A percentile compares a stretch with the other conserved stretches of the same genome.
phyloP scores from a whole-genome alignment of 1,284 basidiomycete species.

The Boletus holoroseus region DNA sequence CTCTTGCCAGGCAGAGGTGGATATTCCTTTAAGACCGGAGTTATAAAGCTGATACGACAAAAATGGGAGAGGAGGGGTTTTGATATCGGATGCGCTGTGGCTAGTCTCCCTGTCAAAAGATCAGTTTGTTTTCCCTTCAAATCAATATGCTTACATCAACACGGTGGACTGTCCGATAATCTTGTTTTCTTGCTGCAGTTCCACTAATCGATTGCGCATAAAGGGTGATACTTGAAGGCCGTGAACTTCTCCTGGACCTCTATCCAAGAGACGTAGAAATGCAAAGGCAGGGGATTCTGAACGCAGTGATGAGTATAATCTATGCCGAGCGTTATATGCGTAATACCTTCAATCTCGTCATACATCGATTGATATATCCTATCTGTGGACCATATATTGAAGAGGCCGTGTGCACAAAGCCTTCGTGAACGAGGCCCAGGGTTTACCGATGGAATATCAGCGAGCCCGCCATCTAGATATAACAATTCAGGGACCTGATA shows the following conservation, averaged over 20 bases:
- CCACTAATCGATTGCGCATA: conserved; percentile 49
- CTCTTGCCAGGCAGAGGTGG: conserved; percentile 55
- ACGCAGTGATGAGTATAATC: conserved; percentile 5
- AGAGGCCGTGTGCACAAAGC: conserved; percentile 62
- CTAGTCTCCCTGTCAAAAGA: conserved; percentile 23
- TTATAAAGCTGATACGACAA: conserved; percentile 38
- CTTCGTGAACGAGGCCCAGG: conserved; percentile 54
- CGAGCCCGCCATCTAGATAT: conserved; percentile 74
- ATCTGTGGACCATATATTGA: conserved; percentile 90
- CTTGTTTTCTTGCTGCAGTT: conserved; percentile 43
- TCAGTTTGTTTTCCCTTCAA: conserved; percentile 14
- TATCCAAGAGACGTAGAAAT: conserved; percentile 68
- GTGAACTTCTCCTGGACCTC: conserved; percentile 61
- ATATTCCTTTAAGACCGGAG: conserved; percentile 57
- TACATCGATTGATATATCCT: conserved; percentile 73
- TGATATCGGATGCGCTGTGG: conserved; percentile 18
- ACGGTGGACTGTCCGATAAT: conserved; percentile 43
- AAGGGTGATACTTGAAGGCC: conserved; percentile 53
- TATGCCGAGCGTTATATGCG: not conserved
- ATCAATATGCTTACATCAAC: conserved; percentile 40
- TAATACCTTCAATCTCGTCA: conserved; percentile 50
- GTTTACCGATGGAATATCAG: conserved; percentile 61
- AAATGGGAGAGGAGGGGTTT: conserved; percentile 34
- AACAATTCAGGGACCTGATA: conserved; percentile 72
- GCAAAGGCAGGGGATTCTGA: conserved; percentile 57